A percentile compares a stretch with the other conserved stretches of the same genome.
Conservation (phyloP, 2,329 filamentous ascomycete genomes). For the Phialophora chinensis region DNA sequence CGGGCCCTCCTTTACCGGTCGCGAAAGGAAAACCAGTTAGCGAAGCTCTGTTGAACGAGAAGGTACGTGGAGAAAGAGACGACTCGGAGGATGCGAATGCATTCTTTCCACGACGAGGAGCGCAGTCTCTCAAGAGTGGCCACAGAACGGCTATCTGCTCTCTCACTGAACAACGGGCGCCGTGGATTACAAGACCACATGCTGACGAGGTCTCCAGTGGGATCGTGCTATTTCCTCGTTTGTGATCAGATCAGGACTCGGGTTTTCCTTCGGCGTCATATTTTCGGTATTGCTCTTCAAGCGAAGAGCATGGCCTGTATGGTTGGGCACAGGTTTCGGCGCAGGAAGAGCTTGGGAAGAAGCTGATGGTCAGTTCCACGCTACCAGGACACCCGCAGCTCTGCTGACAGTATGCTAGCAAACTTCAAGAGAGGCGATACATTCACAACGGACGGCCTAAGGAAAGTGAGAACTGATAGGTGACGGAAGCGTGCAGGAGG, state of each 20-base stretch:
- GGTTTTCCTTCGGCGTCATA: slow-evolving; percentile 95
- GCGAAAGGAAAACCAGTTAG: slow-evolving; percentile 82
- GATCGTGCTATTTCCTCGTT: slow-evolving; percentile 97
- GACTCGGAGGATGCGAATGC: not conserved
- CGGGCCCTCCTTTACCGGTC: slow-evolving; percentile 67
- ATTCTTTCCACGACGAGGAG: not conserved
- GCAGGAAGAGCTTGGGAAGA: slow-evolving; percentile 97
- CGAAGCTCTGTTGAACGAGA: slow-evolving; percentile 97
- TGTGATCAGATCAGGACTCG: slow-evolving; percentile 94
- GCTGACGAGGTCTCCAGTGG: slow-evolving; percentile 68
- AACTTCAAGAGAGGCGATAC: slow-evolving; percentile 41
- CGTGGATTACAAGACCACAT: slow-evolving; percentile 11
- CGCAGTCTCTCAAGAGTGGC: not conserved
- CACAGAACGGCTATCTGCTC: not conserved
- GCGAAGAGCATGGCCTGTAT: slow-evolving; percentile 97
- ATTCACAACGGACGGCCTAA: slow-evolving; percentile 37
- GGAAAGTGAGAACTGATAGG: slow-evolving; percentile 40
- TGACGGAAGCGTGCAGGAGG: slow-evolving; percentile 23
- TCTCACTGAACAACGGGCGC: not conserved
- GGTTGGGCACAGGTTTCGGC: slow-evolving; percentile 91
- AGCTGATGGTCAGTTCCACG: slow-evolving; percentile 76
- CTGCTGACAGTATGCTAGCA: slow-evolving; percentile 33
- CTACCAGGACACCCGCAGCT: not conserved
- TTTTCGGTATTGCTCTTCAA: slow-evolving; percentile 99
- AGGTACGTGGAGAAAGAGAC: slow-evolving; percentile 66